Evolutionary conservation across 2,329 filamentous ascomycete species (phyloP).

Genomic region (Fusarium setosum): DNA sequence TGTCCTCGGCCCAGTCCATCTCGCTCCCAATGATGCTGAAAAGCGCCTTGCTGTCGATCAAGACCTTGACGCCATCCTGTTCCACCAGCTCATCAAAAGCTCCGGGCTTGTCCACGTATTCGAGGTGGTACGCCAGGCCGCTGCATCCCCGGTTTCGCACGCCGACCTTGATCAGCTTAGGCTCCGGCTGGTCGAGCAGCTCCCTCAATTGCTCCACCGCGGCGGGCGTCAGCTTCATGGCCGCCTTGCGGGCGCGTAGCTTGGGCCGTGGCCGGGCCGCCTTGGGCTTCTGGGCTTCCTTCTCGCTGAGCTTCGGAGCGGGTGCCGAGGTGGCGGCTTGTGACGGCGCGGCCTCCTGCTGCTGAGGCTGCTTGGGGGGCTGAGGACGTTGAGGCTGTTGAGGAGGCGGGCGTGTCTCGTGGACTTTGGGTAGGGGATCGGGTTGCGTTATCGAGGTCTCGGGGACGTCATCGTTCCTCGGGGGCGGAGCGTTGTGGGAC

Average conservation of each 20-base stretch:
- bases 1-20: constrained; percentile 99
- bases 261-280: constrained; percentile 53
- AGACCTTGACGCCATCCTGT: constrained; percentile 94
- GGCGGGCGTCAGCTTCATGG: constrained; percentile 84
- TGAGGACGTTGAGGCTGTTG: constrained; percentile 34
- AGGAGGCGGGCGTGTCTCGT: constrained; percentile 63
- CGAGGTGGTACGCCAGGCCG: constrained; percentile 90
- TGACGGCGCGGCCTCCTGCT: constrained; percentile 22
- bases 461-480: constrained; percentile 56
- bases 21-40: constrained; percentile 99
- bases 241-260: constrained; percentile 81
- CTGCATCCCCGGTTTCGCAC: constrained; percentile 96
- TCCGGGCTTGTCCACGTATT: constrained; percentile 93
- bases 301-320: constrained; percentile 60
- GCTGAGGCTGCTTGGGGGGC: constrained; percentile 26
- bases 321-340: constrained; percentile 48
- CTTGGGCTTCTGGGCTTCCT: constrained; percentile 75
- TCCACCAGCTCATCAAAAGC: constrained; percentile 92
- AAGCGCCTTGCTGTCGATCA: constrained; percentile 96
- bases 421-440: constrained; percentile 58
- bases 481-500: constrained; percentile 53
- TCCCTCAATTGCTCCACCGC: constrained; percentile 83
- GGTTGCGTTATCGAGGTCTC: constrained; percentile 61
- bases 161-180: constrained; percentile 93
- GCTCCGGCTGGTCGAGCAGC: constrained; percentile 85